Evolutionary conservation across 148 eudicot species (phyloP).

Genomic region (Rhododendron vialii): DNA sequence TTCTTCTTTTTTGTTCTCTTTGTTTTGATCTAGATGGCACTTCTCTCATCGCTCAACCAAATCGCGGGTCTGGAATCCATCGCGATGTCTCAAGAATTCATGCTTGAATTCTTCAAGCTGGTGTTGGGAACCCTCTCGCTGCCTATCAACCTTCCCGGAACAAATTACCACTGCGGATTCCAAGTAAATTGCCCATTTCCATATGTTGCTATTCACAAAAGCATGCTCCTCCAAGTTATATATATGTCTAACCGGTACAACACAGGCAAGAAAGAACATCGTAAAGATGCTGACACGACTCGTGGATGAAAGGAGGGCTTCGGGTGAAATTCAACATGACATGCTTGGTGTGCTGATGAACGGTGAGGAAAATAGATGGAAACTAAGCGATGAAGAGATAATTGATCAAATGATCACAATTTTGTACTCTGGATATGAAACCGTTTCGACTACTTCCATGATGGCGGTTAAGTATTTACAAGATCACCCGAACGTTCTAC

Average conservation of each 20-base stretch:
- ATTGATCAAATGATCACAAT: conserved; percentile 93
- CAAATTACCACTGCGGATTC: conserved; percentile 66
- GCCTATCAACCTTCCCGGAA: conserved; percentile 84
- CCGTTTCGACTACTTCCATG: conserved; percentile 98
- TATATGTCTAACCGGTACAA: background rate
- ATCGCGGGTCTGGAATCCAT: conserved; percentile 56
- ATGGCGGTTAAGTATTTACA: conserved; percentile 99
- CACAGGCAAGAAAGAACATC: conserved; percentile 81
- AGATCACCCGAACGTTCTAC: conserved; percentile 88
- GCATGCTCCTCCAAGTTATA: background rate
- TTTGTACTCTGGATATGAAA: conserved; percentile 95
- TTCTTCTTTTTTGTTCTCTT: background rate
- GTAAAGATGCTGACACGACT: conserved; percentile 50
- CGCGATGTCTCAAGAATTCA: conserved; percentile 48
- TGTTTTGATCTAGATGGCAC: conserved; percentile 61
- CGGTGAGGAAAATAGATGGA: conserved; percentile 52
- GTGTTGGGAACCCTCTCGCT: conserved; percentile 79
- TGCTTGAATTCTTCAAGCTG: conserved; percentile 80
- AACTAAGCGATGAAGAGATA: conserved; percentile 80
- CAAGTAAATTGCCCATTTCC: conserved; percentile 36
- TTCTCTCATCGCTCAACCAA: conserved; percentile 70
- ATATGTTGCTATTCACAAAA: background rate
- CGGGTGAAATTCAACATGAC: conserved; percentile 41
- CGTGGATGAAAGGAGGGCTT: conserved; percentile 60
- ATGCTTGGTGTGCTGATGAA: conserved; percentile 70